Percentiles rank a stretch among this genome's conserved stretches.
Conservation (phyloP, 1,139 yeast genomes). For the Pichia norvegensis region DNA sequence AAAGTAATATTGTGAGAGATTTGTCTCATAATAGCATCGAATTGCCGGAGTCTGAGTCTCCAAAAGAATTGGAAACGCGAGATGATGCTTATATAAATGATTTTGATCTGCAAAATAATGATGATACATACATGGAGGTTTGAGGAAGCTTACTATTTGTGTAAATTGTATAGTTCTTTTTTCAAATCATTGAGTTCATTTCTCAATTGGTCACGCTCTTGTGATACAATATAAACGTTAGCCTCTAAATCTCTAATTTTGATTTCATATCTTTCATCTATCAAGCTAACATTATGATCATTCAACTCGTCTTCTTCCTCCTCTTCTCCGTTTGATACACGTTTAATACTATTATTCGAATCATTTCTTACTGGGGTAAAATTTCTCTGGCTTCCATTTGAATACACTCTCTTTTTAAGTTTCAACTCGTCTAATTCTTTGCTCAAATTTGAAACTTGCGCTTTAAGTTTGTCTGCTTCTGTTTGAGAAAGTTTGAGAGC, state of each 20-base stretch:
- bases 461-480: constrained; percentile 58
- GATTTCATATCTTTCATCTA: constrained; percentile 63
- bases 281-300: constrained; percentile 14
- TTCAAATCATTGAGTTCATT: constrained; percentile 53
- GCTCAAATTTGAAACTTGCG: constrained; percentile 45
- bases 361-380: background rate
- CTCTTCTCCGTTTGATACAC: constrained; percentile 18
- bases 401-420: constrained; percentile 37
- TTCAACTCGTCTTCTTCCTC: background rate
- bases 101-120: constrained; percentile 14
- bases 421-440: constrained; percentile 66
- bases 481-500: constrained; percentile 69
- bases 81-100: constrained; percentile 3
- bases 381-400: constrained; percentile 10
- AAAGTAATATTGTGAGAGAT: constrained; percentile 1
- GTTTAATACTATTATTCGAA: constrained; percentile 15
- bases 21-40: constrained; percentile 1
- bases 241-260: constrained; percentile 80
- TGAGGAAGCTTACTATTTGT: background rate
- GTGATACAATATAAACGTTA: constrained; percentile 68
- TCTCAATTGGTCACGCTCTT: constrained; percentile 76
- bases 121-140: constrained; percentile 8
- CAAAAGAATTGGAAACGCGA: background rate
- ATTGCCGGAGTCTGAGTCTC: background rate
- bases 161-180: constrained; percentile 33